Conservation (phyloP, 1,139 yeast species). For the Groenewaldozyma sp. region DNA sequence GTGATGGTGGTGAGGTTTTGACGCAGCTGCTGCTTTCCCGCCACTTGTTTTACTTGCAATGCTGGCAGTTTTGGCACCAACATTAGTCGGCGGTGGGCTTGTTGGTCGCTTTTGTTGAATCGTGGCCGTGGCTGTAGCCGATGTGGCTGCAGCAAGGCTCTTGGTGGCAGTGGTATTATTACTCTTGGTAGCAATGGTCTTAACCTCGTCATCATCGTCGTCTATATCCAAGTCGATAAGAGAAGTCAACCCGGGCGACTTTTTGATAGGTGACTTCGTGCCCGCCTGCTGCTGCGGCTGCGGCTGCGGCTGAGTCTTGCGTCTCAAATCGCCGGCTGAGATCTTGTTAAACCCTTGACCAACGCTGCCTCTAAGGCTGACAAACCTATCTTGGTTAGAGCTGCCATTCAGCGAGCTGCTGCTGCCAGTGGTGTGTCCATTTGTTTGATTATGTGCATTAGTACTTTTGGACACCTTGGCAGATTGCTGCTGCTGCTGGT, state of each 20-base stretch:
- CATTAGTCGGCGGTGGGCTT: too few relatives aligned
- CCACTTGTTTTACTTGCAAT: conserved; percentile 3
- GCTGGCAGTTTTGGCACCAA: conserved; percentile 5
- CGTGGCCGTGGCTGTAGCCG: not conserved
- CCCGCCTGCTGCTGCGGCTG: conserved; percentile 1
- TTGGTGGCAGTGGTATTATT: not conserved
- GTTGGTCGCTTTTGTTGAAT: too few relatives aligned
- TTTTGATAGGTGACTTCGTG: not conserved
- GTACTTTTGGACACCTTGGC: not conserved
- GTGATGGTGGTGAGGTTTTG: not conserved
- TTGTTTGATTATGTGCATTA: not conserved
- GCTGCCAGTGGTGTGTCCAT: conserved; percentile 1
- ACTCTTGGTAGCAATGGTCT: not conserved
- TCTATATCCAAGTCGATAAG: not conserved
- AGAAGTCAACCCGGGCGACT: not conserved
- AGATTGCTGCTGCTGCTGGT: too few relatives aligned
- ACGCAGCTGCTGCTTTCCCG: not conserved
- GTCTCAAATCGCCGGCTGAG: conserved; percentile 3
- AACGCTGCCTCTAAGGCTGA: conserved; percentile 11
- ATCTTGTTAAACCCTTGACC: conserved; percentile 13
- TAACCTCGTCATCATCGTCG: not conserved
- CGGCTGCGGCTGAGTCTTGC: not conserved
- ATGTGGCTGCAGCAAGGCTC: conserved; percentile 1
- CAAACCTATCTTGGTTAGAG: conserved; percentile 11
- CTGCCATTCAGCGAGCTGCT: conserved; percentile 2